These are phyloP conservation scores for Mrakia gelida DNA, from an alignment of 768 basidiomycete species.

Conservation along the genomic window DNA sequence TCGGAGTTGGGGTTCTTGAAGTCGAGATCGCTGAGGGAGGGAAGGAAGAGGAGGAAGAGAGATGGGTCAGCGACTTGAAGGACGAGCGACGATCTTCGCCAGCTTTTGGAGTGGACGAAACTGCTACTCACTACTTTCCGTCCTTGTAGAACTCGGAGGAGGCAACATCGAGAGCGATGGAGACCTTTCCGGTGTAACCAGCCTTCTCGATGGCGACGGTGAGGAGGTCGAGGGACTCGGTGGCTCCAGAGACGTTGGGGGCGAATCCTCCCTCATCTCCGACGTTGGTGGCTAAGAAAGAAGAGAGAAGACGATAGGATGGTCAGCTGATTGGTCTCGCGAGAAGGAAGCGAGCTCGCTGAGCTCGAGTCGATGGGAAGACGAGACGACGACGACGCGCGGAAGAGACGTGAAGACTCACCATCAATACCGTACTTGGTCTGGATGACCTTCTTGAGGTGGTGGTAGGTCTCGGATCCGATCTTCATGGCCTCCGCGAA, in stretches of 20 bases:
- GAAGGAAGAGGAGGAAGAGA: background rate
- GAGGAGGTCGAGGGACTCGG: constrained; percentile 94
- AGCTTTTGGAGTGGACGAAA: too few relatives aligned
- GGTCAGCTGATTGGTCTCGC: too few relatives aligned
- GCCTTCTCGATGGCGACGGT: constrained; percentile 95
- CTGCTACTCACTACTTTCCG: constrained; percentile 67
- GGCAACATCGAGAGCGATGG: constrained; percentile 97
- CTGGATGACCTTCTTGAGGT: constrained; percentile 97
- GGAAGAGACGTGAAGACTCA: constrained; percentile 45
- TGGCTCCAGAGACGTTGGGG: constrained; percentile 93
- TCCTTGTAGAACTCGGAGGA: constrained; percentile 99
- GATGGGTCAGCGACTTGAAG: background rate
- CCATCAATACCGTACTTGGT: constrained; percentile 99
- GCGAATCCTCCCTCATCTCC: constrained; percentile 99
- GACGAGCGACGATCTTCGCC: too few relatives aligned
- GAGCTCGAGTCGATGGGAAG: constrained; percentile 14
- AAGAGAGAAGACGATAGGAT: background rate
- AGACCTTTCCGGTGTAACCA: constrained; percentile 96
- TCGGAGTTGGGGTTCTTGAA: constrained; percentile 99
- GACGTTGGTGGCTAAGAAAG: constrained; percentile 79
- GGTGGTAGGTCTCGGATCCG: constrained; percentile 96
- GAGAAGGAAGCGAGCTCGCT: background rate
- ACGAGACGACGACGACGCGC: background rate
- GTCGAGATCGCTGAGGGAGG: constrained; percentile 33
- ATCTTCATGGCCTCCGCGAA: constrained; percentile 99